Conservation (phyloP, 257 asterid genomes). For the Ehretia macrophylla region DNA sequence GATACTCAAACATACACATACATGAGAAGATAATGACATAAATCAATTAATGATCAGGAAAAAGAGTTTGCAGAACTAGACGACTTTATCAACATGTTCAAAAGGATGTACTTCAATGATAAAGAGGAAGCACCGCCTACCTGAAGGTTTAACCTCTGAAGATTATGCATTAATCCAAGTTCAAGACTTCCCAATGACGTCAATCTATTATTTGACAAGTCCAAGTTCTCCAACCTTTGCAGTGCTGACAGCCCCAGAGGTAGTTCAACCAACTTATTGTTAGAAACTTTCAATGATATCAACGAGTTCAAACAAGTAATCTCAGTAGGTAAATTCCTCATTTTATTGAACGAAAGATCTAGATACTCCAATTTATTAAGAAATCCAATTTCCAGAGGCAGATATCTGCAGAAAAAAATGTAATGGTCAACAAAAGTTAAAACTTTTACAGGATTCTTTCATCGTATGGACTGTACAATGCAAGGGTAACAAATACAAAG, state of each 20-base stretch:
- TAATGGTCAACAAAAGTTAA: constrained; percentile 9
- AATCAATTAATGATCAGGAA: too few relatives aligned
- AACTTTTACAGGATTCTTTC: background rate
- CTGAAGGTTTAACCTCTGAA: constrained; percentile 71
- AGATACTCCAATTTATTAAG: constrained; percentile 72
- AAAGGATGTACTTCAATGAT: background rate
- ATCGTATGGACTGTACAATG: background rate
- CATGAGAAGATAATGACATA: background rate
- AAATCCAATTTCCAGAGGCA: constrained; percentile 88
- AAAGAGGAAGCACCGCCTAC: constrained; percentile 27
- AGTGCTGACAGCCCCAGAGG: constrained; percentile 60
- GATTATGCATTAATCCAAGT: constrained; percentile 70
- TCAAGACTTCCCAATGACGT: constrained; percentile 62
- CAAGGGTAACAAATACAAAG: too few relatives aligned
- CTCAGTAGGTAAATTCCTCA: constrained; percentile 86
- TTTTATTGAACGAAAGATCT: constrained; percentile 86
- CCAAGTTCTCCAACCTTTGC: constrained; percentile 76
- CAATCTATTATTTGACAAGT: constrained; percentile 76
- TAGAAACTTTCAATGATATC: constrained; percentile 63
- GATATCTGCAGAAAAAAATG: constrained; percentile 57
- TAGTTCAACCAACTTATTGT: constrained; percentile 70
- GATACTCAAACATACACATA: background rate
- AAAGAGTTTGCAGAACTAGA: too few relatives aligned
- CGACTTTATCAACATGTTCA: background rate
- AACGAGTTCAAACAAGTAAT: constrained; percentile 54